Conservation (phyloP, 306 rosid species). For the Gynostemma pentaphyllum region DNA sequence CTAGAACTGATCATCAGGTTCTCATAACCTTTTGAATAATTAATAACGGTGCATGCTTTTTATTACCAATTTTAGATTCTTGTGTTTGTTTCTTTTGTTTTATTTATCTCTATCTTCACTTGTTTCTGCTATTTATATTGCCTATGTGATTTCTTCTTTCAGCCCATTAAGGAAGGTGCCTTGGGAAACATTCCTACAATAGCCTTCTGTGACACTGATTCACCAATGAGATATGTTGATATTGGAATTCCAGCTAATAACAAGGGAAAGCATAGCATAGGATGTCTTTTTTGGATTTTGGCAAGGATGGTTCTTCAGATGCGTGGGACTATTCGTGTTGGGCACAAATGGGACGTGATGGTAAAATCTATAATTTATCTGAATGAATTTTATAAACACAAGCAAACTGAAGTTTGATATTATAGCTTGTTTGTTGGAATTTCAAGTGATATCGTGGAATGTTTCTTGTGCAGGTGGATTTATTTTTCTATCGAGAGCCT, state of each 20-base stretch:
- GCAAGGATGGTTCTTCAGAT: constrained; percentile 92
- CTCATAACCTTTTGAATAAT: not conserved
- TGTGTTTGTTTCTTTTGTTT: not conserved
- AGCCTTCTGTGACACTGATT: constrained; percentile 89
- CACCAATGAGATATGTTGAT: constrained; percentile 77
- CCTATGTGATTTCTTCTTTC: constrained; percentile 13
- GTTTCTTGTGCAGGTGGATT: constrained; percentile 46
- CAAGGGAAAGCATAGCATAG: constrained; percentile 87
- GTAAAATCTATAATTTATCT: constrained; percentile 15
- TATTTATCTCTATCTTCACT: not conserved
- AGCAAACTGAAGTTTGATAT: not conserved
- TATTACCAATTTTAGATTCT: not conserved
- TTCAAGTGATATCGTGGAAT: not conserved
- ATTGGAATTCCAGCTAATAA: constrained; percentile 95
- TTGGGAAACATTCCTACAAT: constrained; percentile 89
- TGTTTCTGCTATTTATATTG: not conserved
- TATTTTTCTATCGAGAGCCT: constrained; percentile 84
- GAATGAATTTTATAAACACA: not conserved
- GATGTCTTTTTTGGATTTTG: constrained; percentile 77
- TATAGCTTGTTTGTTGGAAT: not conserved
- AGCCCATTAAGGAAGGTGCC: constrained; percentile 92
- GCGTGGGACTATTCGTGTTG: constrained; percentile 65
- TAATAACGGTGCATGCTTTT: not conserved
- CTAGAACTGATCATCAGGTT: constrained; percentile 93
- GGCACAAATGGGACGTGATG: constrained; percentile 85